phyloP scores from a whole-genome alignment of 73 alveolate genomes.

The Diophrys appendiculata region DNA sequence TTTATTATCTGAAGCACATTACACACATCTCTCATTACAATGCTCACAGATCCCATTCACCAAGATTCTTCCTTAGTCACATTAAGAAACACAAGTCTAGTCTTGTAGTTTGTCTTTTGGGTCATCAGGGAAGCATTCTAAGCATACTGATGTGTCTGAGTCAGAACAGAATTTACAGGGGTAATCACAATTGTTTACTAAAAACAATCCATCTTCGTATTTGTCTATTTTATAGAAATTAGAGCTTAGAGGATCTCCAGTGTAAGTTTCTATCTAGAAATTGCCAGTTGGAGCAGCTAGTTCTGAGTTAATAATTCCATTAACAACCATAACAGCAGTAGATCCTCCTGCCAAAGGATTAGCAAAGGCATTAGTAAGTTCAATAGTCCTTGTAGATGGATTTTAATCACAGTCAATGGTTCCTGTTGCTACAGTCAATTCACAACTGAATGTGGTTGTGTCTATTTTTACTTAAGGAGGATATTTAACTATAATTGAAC shows the following conservation, averaged over 20 bases:
- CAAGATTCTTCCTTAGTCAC: slow-evolving; percentile 17
- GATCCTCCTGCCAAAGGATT: slow-evolving; percentile 8
- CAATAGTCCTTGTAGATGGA: slow-evolving; percentile 9
- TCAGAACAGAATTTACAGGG: slow-evolving; percentile 47
- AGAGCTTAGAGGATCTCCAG: background rate
- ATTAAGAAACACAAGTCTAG: slow-evolving; percentile 22
- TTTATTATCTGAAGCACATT: slow-evolving; percentile 40
- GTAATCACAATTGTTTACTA: slow-evolving; percentile 28
- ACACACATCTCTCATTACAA: slow-evolving; percentile 32
- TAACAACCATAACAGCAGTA: slow-evolving; percentile 25
- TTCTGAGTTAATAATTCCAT: slow-evolving; percentile 22
- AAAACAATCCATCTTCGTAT: slow-evolving; percentile 19
- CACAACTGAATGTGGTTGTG: slow-evolving; percentile 4
- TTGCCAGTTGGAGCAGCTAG: slow-evolving; percentile 22
- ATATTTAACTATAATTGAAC: slow-evolving; percentile 7
- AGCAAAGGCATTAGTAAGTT: slow-evolving; percentile 22
- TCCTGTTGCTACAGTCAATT: background rate
- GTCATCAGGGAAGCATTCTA: slow-evolving; percentile 36
- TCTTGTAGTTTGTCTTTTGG: slow-evolving; percentile 16
- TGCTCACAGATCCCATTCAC: slow-evolving; percentile 22
- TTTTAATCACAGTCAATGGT: slow-evolving; percentile 6
- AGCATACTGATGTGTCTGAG: slow-evolving; percentile 24
- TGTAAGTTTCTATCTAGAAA: slow-evolving; percentile 23
- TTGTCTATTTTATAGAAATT: slow-evolving; percentile 38
- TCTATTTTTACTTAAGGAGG: slow-evolving; percentile 10